Evolutionary conservation across 108 stramenopile species (phyloP).

Genomic region (Cyclotella sp.): DNA sequence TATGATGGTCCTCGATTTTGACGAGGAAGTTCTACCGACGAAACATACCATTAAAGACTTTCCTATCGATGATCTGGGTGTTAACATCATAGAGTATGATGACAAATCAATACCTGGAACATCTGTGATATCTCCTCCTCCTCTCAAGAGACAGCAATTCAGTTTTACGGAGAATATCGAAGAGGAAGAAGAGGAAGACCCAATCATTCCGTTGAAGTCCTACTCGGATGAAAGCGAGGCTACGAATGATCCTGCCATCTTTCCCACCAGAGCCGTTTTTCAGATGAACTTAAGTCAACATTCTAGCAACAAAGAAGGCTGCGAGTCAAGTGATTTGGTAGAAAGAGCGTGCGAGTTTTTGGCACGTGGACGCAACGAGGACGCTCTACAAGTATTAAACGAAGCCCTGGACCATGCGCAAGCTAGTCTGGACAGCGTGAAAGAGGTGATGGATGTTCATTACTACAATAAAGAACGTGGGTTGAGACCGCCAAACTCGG

Average conservation of each 20-base stretch:
- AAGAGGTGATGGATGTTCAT: constrained; percentile 36
- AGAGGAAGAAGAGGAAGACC: constrained; percentile 15
- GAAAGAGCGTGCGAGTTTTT: constrained; percentile 45
- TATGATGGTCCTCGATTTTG: constrained; percentile 44
- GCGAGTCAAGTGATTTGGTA: constrained; percentile 32
- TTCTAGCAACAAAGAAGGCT: constrained; percentile 10
- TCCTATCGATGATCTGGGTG: not conserved
- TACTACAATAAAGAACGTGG: constrained; percentile 29
- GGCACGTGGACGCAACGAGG: constrained; percentile 45
- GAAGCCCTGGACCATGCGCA: constrained; percentile 32
- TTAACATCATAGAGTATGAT: not conserved
- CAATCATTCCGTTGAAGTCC: not conserved
- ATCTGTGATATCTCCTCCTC: constrained; percentile 40
- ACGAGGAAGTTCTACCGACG: constrained; percentile 1
- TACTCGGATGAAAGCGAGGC: constrained; percentile 42
- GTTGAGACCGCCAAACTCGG: not conserved
- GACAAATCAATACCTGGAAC: not conserved
- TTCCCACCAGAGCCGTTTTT: constrained; percentile 40
- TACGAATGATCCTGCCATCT: constrained; percentile 38
- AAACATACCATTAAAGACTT: not conserved
- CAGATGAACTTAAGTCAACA: constrained; percentile 43
- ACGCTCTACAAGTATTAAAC: constrained; percentile 35
- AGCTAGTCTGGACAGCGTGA: constrained; percentile 21
- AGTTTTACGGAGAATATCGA: constrained; percentile 24
- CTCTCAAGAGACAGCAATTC: constrained; percentile 30